Conservation (phyloP, 495 filamentous ascomycete species). For the Talaromyces ruber region DNA sequence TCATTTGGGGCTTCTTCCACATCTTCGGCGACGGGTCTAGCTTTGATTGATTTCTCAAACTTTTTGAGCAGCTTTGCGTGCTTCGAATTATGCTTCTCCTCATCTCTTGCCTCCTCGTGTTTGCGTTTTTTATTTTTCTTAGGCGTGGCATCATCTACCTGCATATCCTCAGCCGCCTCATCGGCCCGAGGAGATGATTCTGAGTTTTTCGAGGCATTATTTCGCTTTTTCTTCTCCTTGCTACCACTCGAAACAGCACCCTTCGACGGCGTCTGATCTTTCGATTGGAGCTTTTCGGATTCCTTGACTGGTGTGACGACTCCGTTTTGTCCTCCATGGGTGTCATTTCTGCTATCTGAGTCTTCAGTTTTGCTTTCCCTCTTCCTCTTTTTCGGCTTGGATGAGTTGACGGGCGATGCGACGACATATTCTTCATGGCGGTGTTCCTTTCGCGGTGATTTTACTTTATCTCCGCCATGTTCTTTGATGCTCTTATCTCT, state of each 20-base stretch:
- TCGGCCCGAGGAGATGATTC: background rate
- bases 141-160: background rate
- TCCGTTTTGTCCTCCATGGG: background rate
- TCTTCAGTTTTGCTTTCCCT: slow-evolving; percentile 7
- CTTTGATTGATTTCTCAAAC: slow-evolving; percentile 33
- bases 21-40: slow-evolving; percentile 13
- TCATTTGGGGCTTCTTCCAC: slow-evolving; percentile 15
- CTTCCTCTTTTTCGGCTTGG: background rate
- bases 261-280: background rate
- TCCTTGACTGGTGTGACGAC: background rate
- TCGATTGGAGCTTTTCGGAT: background rate
- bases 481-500: background rate
- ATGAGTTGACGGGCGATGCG: background rate
- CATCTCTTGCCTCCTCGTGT: background rate
- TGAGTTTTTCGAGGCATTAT: background rate
- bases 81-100: slow-evolving; percentile 11
- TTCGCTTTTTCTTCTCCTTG: background rate
- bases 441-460: background rate
- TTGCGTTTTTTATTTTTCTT: background rate
- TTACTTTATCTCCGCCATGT: background rate
- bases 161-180: background rate
- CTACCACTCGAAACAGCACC: background rate
- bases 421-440: background rate
- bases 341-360: background rate
- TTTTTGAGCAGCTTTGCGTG: slow-evolving; percentile 36